Evolutionary conservation across 202 grass and related monocot species (phyloP).

Genomic region (Setaria viridis): DNA sequence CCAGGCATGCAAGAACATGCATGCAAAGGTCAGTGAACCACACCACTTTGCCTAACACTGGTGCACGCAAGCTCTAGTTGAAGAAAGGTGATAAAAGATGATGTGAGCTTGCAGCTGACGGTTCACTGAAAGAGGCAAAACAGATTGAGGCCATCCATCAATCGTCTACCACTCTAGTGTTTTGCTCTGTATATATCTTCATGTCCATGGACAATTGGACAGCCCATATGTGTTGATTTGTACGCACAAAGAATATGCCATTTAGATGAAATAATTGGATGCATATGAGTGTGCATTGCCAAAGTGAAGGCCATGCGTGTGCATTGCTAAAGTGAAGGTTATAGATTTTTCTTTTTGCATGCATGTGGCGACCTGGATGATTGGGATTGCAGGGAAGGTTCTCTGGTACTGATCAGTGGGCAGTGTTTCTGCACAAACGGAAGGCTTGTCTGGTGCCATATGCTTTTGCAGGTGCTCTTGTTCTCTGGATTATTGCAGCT

Average conservation of each 20-base stretch:
- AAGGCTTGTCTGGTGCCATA: not conserved
- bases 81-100: slow-evolving; percentile 27
- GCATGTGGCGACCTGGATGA: slow-evolving; percentile 17
- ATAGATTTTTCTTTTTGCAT: slow-evolving; percentile 27
- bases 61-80: slow-evolving; percentile 25
- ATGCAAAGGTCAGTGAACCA: slow-evolving; percentile 34
- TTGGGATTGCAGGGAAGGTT: slow-evolving; percentile 37
- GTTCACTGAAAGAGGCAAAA: slow-evolving; percentile 4
- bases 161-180: not conserved
- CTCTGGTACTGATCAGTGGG: not conserved
- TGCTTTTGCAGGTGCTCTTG: not conserved
- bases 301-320: too few relatives aligned
- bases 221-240: slow-evolving; percentile 29
- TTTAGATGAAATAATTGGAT: slow-evolving; percentile 38
- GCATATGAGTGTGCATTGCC: not conserved
- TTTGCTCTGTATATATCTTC: slow-evolving; percentile 3
- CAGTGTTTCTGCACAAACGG: not conserved
- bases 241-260: slow-evolving; percentile 18
- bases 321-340: slow-evolving; percentile 8
- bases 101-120: slow-evolving; percentile 44
- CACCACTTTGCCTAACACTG: slow-evolving; percentile 37
- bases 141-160: not conserved
- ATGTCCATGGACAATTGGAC: not conserved
- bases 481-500: not conserved
- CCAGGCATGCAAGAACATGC: not conserved